Evolutionary conservation across 768 basidiomycete species (phyloP).

Genomic region (Glaciozyma antarctica): DNA sequence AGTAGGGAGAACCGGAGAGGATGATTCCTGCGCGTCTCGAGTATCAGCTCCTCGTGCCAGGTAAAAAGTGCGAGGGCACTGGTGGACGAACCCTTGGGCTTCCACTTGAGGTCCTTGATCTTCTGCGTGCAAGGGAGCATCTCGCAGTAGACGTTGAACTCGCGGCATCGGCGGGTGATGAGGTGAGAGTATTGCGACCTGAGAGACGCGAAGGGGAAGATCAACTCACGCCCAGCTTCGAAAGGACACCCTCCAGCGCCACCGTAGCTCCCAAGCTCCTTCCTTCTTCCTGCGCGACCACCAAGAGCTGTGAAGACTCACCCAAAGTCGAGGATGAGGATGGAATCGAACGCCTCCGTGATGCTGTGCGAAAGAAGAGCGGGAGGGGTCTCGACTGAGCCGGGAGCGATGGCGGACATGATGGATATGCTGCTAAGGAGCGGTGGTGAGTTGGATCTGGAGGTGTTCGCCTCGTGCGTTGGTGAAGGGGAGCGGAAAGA

Average conservation of each 20-base stretch:
- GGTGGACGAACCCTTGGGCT: slow-evolving; percentile 66
- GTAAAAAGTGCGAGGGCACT: background rate
- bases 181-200: slow-evolving; percentile 53
- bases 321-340: slow-evolving; percentile 93
- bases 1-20: slow-evolving; percentile 94
- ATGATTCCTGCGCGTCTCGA: slow-evolving; percentile 60
- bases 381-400: background rate
- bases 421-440: background rate
- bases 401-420: slow-evolving; percentile 16
- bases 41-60: background rate
- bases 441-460: background rate
- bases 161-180: slow-evolving; percentile 93
- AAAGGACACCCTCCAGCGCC: background rate
- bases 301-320: slow-evolving; percentile 44
- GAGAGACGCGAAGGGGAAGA: background rate
- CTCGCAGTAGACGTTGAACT: slow-evolving; percentile 94
- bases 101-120: slow-evolving; percentile 77
- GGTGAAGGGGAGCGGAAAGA: too few relatives aligned
- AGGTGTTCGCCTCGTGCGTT: background rate
- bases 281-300: background rate
- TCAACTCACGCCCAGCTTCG: background rate
- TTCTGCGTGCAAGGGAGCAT: slow-evolving; percentile 92
- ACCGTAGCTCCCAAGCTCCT: background rate
- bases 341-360: background rate
- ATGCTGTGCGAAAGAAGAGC: slow-evolving; percentile 21